Conservation (phyloP, 495 filamentous ascomycete genomes). For the Penicillium soppii region DNA sequence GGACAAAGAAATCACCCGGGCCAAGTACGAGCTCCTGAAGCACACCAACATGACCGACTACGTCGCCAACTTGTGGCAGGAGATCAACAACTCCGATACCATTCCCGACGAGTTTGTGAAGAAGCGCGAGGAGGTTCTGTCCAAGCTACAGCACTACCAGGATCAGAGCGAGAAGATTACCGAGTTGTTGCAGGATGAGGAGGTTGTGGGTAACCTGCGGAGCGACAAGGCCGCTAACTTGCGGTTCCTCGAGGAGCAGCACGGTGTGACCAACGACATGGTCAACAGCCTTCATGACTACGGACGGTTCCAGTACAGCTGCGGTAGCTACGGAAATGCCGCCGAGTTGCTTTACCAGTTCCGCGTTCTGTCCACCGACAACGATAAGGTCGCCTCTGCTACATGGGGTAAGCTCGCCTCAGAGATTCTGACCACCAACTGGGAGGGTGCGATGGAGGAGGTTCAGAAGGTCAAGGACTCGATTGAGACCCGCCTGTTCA, state of each 20-base stretch:
- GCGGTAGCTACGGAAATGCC: slow-evolving; percentile 85
- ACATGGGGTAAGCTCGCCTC: slow-evolving; percentile 96
- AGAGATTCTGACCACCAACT: slow-evolving; percentile 89
- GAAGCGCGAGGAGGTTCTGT: slow-evolving; percentile 85
- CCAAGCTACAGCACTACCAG: slow-evolving; percentile 74
- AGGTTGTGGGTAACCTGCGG: slow-evolving; percentile 81
- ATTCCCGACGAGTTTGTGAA: slow-evolving; percentile 80
- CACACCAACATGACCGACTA: slow-evolving; percentile 98
- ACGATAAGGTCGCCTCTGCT: slow-evolving; percentile 90
- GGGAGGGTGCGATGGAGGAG: slow-evolving; percentile 96
- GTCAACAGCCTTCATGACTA: slow-evolving; percentile 92
- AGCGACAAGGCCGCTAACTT: slow-evolving; percentile 97
- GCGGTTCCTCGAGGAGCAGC: slow-evolving; percentile 90
- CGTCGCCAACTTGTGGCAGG: slow-evolving; percentile 81
- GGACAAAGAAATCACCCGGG: slow-evolving; percentile 67
- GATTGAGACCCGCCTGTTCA: slow-evolving; percentile 90
- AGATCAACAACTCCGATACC: slow-evolving; percentile 76
- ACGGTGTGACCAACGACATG: slow-evolving; percentile 90
- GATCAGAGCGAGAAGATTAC: slow-evolving; percentile 83
- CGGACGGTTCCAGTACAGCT: slow-evolving; percentile 94
- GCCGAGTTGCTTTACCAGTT: slow-evolving; percentile 92
- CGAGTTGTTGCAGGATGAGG: slow-evolving; percentile 78
- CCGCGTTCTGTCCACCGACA: slow-evolving; percentile 94
- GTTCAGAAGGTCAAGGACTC: slow-evolving; percentile 88
- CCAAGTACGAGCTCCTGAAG: slow-evolving; percentile 90